Evolutionary conservation across 108 stramenopile genomes (phyloP).

Genomic region (Skeletonema costatum): DNA sequence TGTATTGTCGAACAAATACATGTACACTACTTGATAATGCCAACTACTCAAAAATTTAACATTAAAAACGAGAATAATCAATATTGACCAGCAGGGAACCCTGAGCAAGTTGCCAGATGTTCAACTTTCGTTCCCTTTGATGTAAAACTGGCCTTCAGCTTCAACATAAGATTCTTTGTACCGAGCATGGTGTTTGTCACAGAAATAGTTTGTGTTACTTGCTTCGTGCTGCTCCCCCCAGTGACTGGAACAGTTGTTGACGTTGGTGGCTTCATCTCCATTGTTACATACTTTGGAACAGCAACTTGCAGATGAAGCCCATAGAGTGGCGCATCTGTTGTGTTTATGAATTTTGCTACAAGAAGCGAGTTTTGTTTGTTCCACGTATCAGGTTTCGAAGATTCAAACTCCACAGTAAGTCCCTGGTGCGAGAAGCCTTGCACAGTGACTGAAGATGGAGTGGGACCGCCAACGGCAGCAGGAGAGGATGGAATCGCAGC

Average conservation of each 20-base stretch:
- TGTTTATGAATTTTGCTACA: slow-evolving; percentile 87
- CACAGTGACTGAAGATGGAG: slow-evolving; percentile 55
- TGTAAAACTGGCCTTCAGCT: slow-evolving; percentile 95
- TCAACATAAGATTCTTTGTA: slow-evolving; percentile 95
- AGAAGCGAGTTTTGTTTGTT: slow-evolving; percentile 79
- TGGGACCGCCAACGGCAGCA: slow-evolving; percentile 38
- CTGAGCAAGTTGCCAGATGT: slow-evolving; percentile 87
- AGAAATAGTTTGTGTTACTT: slow-evolving; percentile 91
- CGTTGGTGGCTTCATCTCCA: slow-evolving; percentile 95
- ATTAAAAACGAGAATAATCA: slow-evolving; percentile 32
- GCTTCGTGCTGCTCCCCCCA: slow-evolving; percentile 58
- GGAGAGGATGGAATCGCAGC: slow-evolving; percentile 9
- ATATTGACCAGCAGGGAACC: slow-evolving; percentile 82
- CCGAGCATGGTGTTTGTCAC: slow-evolving; percentile 91
- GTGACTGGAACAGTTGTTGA: slow-evolving; percentile 85
- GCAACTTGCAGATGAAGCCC: slow-evolving; percentile 92
- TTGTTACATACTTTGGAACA: slow-evolving; percentile 96
- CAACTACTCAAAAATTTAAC: background rate
- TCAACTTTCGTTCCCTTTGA: slow-evolving; percentile 82
- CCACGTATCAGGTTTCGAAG: slow-evolving; percentile 80
- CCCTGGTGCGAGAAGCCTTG: slow-evolving; percentile 75
- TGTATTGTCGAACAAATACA: too few relatives aligned
- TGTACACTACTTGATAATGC: background rate
- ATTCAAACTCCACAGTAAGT: slow-evolving; percentile 85
- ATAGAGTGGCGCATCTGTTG: slow-evolving; percentile 72